Evolutionary conservation across 2,329 filamentous ascomycete genomes (phyloP).

Genomic region (Aphanocladium album): DNA sequence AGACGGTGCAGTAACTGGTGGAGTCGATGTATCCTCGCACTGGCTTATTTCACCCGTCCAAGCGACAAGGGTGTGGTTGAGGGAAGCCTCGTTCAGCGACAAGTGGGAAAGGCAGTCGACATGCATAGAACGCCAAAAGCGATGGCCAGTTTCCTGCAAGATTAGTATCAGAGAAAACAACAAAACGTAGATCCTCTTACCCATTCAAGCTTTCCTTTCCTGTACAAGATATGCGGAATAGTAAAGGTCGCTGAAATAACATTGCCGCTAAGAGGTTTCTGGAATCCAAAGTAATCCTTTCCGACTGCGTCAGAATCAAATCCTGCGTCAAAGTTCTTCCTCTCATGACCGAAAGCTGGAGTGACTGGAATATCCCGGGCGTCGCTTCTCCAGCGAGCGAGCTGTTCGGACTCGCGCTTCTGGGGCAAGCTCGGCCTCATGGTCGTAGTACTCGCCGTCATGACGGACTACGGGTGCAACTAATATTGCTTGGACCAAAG

Average conservation of each 20-base stretch:
- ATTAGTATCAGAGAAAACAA: neutral
- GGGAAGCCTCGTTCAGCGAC: slow-evolving; percentile 73
- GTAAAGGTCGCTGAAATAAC: slow-evolving; percentile 63
- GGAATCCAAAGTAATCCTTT: neutral
- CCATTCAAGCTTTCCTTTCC: slow-evolving; percentile 55
- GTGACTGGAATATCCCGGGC: slow-evolving; percentile 4
- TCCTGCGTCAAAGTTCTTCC: neutral
- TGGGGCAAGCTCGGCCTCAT: neutral
- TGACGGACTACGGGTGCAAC: neutral
- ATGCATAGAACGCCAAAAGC: slow-evolving; percentile 66
- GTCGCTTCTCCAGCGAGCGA: neutral
- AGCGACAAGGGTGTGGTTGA: slow-evolving; percentile 87
- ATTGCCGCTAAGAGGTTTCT: slow-evolving; percentile 46
- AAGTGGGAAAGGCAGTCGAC: slow-evolving; percentile 89
- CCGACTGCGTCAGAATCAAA: neutral
- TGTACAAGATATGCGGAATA: slow-evolving; percentile 54
- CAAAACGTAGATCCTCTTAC: slow-evolving; percentile 35
- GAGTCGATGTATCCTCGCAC: slow-evolving; percentile 14
- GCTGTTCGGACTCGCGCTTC: neutral
- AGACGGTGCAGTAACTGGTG: slow-evolving; percentile 23
- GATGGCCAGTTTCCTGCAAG: neutral
- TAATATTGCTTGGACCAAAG: neutral
- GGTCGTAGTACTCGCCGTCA: neutral
- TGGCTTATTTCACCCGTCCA: slow-evolving; percentile 85
- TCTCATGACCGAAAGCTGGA: slow-evolving; percentile 1